These are phyloP conservation scores for Aspergillus diversus DNA, from an alignment of 495 filamentous ascomycete genomes.

Conservation along the genomic window DNA sequence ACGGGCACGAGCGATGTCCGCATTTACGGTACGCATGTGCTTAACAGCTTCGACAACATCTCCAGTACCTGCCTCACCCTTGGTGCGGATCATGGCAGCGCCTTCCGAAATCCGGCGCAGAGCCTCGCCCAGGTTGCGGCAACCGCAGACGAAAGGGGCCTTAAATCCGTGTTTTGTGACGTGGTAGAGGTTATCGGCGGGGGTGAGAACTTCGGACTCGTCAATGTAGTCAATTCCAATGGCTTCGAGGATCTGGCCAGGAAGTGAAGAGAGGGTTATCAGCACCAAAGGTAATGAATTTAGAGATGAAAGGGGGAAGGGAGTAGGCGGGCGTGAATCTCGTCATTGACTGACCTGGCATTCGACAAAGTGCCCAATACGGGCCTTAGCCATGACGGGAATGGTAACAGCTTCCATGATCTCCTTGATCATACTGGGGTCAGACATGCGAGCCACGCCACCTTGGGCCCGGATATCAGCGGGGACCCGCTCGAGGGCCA, in stretches of 20 bases:
- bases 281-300: not conserved
- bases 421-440: slow-evolving; percentile 92
- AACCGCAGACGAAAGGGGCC: slow-evolving; percentile 95
- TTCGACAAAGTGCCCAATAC: slow-evolving; percentile 97
- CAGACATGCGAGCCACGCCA: slow-evolving; percentile 96
- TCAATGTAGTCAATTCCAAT: slow-evolving; percentile 98
- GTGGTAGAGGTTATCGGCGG: slow-evolving; percentile 87
- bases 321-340: not conserved
- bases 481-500: slow-evolving; percentile 97
- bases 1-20: slow-evolving; percentile 77
- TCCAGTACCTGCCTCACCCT: slow-evolving; percentile 97
- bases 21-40: slow-evolving; percentile 90
- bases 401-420: slow-evolving; percentile 98
- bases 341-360: slow-evolving; percentile 66
- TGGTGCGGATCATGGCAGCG: slow-evolving; percentile 98
- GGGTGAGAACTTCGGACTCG: slow-evolving; percentile 95
- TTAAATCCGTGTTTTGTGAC: slow-evolving; percentile 85
- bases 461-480: slow-evolving; percentile 93
- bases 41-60: slow-evolving; percentile 96
- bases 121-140: slow-evolving; percentile 93
- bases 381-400: slow-evolving; percentile 98
- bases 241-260: slow-evolving; percentile 80
- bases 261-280: slow-evolving; percentile 8
- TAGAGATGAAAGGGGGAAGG: not conserved
- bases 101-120: slow-evolving; percentile 90